Conservation (phyloP, 2,329 filamentous ascomycete genomes). For the Aspergillus luchuensis region DNA sequence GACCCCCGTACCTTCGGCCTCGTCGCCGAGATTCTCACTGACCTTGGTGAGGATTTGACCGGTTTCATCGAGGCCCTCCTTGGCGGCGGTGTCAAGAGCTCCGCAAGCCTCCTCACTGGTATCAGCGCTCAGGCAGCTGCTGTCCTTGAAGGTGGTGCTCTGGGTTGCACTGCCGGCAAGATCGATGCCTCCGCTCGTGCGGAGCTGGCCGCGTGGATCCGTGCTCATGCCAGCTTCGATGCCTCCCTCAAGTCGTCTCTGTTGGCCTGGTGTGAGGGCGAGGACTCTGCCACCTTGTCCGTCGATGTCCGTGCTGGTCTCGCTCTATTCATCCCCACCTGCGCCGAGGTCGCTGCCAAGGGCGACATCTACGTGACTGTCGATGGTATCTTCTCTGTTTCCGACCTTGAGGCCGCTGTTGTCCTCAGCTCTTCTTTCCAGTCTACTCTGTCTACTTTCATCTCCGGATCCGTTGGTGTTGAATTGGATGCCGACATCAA, state of each 20-base stretch:
- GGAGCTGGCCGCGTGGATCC: constrained; percentile 35
- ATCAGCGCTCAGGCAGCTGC: constrained; percentile 38
- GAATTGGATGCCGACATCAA: constrained; percentile 32
- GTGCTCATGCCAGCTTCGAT: constrained; percentile 24
- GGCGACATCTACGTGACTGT: constrained; percentile 39
- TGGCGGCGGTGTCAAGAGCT: constrained; percentile 21
- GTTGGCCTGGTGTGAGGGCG: constrained; percentile 36
- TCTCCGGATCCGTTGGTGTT: constrained; percentile 23
- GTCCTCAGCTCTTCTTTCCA: constrained; percentile 35
- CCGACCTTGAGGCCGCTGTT: constrained; percentile 31
- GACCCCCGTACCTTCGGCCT: constrained; percentile 32
- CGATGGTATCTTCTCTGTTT: constrained; percentile 37
- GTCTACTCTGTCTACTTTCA: constrained; percentile 32
- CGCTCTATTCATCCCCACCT: constrained; percentile 37
- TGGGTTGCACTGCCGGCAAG: constrained; percentile 35
- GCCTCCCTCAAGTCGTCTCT: constrained; percentile 32
- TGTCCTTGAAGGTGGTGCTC: constrained; percentile 38
- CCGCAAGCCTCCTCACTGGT: constrained; percentile 28
- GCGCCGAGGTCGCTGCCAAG: constrained; percentile 38
- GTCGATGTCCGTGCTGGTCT: constrained; percentile 34
- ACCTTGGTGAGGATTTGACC: constrained; percentile 25
- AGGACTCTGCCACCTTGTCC: constrained; percentile 26
- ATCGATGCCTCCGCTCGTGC: constrained; percentile 32
- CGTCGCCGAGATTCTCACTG: constrained; percentile 20
- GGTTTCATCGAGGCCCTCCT: constrained; percentile 29